These are phyloP conservation scores for Fusarium nelsonii DNA, from an alignment of 2,329 filamentous ascomycete genomes.

Conservation along the genomic window DNA sequence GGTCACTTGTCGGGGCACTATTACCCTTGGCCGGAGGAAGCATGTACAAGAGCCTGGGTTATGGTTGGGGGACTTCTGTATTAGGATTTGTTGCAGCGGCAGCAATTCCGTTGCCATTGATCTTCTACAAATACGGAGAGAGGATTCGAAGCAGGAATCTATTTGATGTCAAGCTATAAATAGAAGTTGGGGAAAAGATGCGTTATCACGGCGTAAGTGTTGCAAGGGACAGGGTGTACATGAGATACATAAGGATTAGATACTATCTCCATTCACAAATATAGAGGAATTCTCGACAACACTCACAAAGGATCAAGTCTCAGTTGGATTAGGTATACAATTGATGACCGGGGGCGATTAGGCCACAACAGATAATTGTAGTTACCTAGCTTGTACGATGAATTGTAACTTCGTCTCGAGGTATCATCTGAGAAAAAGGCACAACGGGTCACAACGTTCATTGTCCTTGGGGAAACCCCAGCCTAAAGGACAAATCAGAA, in stretches of 20 bases:
- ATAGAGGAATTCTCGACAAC: background rate
- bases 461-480: no score
- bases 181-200: background rate
- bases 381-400: background rate
- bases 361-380: no score
- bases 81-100: conserved; percentile 63
- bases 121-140: conserved; percentile 56
- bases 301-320: background rate
- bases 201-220: background rate
- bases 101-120: conserved; percentile 54
- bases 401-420: conserved; percentile 1
- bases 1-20: conserved; percentile 72
- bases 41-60: conserved; percentile 56
- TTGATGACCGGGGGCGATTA: no score
- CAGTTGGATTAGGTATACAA: background rate
- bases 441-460: background rate
- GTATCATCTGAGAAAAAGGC: background rate
- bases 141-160: conserved; percentile 52
- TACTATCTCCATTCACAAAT: background rate
- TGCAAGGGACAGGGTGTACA: no score
- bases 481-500: no score
- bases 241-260: background rate
- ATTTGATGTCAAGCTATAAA: conserved; percentile 43
- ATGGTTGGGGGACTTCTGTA: conserved; percentile 61
- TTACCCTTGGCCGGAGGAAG: conserved; percentile 69